These are phyloP conservation scores for Jatropha podagrica DNA, from an alignment of 441 rosid species.

Conservation along the genomic window DNA sequence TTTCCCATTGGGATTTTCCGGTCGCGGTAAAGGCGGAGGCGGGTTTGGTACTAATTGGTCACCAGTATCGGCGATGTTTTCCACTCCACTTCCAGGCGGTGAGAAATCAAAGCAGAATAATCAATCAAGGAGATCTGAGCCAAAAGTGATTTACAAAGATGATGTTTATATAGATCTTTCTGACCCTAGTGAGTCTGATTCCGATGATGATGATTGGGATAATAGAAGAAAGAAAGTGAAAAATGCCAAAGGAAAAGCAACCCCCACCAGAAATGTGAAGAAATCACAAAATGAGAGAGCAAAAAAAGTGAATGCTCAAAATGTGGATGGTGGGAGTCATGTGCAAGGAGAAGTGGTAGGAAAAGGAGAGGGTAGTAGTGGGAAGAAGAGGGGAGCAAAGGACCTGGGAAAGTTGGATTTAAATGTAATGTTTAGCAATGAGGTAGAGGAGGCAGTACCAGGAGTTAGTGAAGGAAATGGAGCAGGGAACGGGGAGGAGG, in stretches of 20 bases:
- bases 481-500: conserved; percentile 61
- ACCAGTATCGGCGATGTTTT: conserved; percentile 69
- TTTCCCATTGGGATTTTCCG: conserved; percentile 67
- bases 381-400: conserved; percentile 57
- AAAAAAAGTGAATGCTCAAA: conserved; percentile 32
- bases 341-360: conserved; percentile 23
- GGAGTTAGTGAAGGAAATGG: conserved; percentile 43
- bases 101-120: conserved; percentile 14
- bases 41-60: conserved; percentile 51
- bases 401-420: conserved; percentile 81
- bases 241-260: conserved; percentile 44
- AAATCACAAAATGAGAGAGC: conserved; percentile 40
- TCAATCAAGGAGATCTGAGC: conserved; percentile 22
- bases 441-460: conserved; percentile 66
- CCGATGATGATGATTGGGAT: conserved; percentile 51
- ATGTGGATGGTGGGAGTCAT: conserved; percentile 26
- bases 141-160: conserved; percentile 53
- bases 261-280: conserved; percentile 36
- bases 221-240: conserved; percentile 43
- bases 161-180: conserved; percentile 61
- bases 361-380: conserved; percentile 39
- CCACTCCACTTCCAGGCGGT: conserved; percentile 40
- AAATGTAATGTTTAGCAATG: conserved; percentile 96
- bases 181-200: conserved; percentile 48
- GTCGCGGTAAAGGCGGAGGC: conserved; percentile 25